Evolutionary conservation across 1,139 yeast genomes (phyloP).

Genomic region (Geotrichum carabidarum): DNA sequence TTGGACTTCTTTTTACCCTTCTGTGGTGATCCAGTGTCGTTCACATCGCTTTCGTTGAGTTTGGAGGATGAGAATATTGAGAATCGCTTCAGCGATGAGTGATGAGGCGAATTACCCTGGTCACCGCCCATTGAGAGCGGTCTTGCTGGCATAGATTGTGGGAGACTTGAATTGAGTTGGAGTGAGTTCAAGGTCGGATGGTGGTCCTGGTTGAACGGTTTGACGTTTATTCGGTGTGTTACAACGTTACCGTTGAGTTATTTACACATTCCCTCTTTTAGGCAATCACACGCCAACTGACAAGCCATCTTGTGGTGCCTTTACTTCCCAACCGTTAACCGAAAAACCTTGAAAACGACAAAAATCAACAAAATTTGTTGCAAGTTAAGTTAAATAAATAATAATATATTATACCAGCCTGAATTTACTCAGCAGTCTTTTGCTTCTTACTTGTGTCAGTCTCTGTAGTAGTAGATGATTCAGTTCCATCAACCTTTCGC

Average conservation of each 20-base stretch:
- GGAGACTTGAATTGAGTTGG: background rate
- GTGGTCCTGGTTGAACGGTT: too few relatives aligned
- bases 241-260: too few relatives aligned
- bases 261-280: too few relatives aligned
- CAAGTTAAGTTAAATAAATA: background rate
- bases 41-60: background rate
- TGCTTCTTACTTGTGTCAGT: conserved; percentile 7
- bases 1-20: background rate
- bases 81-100: conserved; percentile 9
- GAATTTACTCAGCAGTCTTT: conserved; percentile 2
- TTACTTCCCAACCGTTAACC: too few relatives aligned
- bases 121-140: background rate
- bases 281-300: too few relatives aligned
- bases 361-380: background rate
- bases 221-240: too few relatives aligned
- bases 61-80: conserved; percentile 7
- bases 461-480: background rate
- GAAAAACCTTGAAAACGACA: background rate
- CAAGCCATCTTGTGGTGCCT: too few relatives aligned
- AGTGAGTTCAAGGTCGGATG: background rate
- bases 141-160: background rate
- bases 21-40: background rate
- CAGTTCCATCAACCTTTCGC: conserved; percentile 3
- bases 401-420: background rate
- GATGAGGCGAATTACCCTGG: background rate